Percentiles rank a stretch among this genome's conserved stretches.
Conservation (phyloP, 306 rosid species). For the Trifolium subterraneum region DNA sequence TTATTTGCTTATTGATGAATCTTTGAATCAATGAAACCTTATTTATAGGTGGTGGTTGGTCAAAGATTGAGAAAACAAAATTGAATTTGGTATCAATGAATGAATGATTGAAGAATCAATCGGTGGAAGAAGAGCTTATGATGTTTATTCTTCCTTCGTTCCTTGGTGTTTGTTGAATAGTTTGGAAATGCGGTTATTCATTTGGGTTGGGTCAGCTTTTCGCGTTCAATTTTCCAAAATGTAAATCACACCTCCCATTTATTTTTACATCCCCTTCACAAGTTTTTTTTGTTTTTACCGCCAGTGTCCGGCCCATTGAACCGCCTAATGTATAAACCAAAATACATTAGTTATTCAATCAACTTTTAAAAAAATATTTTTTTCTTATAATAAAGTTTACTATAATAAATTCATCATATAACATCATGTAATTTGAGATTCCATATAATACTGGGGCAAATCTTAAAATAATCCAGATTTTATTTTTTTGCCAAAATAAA, state of each 20-base stretch:
- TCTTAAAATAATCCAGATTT: neutral
- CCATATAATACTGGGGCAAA: too few relatives aligned
- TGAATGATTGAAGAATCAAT: neutral
- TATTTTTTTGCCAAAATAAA: neutral
- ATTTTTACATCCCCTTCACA: too few relatives aligned
- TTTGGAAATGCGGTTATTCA: neutral
- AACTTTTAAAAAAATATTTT: too few relatives aligned
- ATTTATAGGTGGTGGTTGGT: neutral
- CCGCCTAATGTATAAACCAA: too few relatives aligned
- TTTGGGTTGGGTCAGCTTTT: neutral
- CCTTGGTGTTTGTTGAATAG: neutral
- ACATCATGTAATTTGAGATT: too few relatives aligned
- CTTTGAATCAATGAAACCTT: neutral
- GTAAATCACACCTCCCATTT: too few relatives aligned
- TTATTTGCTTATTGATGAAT: neutral
- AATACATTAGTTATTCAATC: too few relatives aligned
- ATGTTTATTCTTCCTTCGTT: neutral
- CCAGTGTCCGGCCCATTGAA: too few relatives aligned
- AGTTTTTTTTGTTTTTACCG: too few relatives aligned
- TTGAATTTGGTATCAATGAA: conserved; percentile 15
- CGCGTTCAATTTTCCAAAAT: too few relatives aligned
- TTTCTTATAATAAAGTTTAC: too few relatives aligned
- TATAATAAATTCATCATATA: too few relatives aligned
- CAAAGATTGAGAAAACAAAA: conserved; percentile 19
- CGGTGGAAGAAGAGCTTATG: neutral